Percentiles rank a stretch among this genome's conserved stretches.
phyloP scores from a whole-genome alignment of 768 basidiomycete genomes.

The Polyporus arcularius region DNA sequence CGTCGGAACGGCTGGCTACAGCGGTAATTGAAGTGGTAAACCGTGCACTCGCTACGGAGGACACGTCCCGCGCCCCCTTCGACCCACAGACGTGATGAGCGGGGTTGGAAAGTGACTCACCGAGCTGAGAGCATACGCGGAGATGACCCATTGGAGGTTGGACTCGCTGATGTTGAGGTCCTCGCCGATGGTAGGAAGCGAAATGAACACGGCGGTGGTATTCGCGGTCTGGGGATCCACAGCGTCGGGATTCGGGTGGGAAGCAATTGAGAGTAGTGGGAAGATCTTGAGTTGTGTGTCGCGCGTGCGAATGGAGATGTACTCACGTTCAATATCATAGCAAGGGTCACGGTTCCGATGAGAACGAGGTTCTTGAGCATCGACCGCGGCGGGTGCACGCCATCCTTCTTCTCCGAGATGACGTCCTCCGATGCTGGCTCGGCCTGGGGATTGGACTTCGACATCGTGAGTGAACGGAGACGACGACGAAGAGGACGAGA shows the following conservation, averaged over 20 bases:
- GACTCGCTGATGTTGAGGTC: slow-evolving; percentile 51
- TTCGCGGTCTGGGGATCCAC: slow-evolving; percentile 22
- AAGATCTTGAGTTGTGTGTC: background rate
- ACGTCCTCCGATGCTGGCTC: background rate
- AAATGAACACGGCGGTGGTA: slow-evolving; percentile 27
- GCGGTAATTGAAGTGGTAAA: no score
- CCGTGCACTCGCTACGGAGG: no score
- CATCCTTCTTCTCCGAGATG: background rate
- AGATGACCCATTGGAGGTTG: slow-evolving; percentile 66
- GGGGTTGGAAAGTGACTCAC: slow-evolving; percentile 35
- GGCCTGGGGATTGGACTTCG: no score
- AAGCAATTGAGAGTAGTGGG: background rate
- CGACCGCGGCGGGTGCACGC: background rate
- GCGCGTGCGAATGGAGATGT: background rate
- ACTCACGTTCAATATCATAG: slow-evolving; percentile 34
- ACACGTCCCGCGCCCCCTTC: no score
- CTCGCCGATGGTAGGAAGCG: slow-evolving; percentile 31
- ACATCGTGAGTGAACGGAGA: no score
- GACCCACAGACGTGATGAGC: no score
- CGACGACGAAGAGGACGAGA: no score
- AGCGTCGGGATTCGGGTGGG: background rate
- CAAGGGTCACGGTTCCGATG: slow-evolving; percentile 31
- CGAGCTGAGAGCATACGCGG: slow-evolving; percentile 68
- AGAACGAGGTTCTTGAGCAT: slow-evolving; percentile 16
- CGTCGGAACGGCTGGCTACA: no score